Base-by-base conservation (phyloP, 2,329 filamentous ascomycete genomes). In the Fusarium udum region DNA sequence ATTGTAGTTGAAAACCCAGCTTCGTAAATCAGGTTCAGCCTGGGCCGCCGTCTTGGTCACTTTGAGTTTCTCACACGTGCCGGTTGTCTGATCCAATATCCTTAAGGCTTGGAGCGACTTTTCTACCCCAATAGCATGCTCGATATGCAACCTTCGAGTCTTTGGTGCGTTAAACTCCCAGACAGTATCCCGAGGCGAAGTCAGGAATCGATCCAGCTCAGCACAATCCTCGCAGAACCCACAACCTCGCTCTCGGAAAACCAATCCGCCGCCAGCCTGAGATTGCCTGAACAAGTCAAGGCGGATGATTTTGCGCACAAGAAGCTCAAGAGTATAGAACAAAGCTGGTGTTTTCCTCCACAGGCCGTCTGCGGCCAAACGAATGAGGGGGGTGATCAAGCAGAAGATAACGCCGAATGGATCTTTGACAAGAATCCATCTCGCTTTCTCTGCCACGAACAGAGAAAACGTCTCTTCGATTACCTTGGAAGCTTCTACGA, bases 231-330 rank as follows among this genome's bases (percentile, higher is more conserved):
- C 62, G 13, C 62, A 49, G 22, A 52, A 68, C 22, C 43, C 24
- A 31, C 67, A 72, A 9, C 69, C 69, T 14, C 69, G 60, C 16
- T 42, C 55, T 31, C 57, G 31, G 39, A 69, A 59, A 36, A 45
- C 31, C 60, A 61, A 57, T 10, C 56, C 46, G 10, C 31, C 32
- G 16, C 40, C 28, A 32, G 15, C 15, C 11, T 6, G 22, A 16
- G 59, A 56, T 22, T 39, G 37, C 15, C 42, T 24, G 34, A 39
- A 26, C 15, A 69, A 24, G 16, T 57, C 28, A 14, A 24, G n/a
- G 24, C 43, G 31, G 36, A 67, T 67, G n/a, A 59, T 40, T 22
- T 32, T n/a, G 14, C 49, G 61, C 28, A 64, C n/a, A 20, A 61
- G 42, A 24, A 58, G 31, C 24, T 66, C 61, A 15, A 69, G 55